Base-by-base conservation (phyloP, 2,329 filamentous ascomycete species). In the Sporothrix luriei region DNA sequence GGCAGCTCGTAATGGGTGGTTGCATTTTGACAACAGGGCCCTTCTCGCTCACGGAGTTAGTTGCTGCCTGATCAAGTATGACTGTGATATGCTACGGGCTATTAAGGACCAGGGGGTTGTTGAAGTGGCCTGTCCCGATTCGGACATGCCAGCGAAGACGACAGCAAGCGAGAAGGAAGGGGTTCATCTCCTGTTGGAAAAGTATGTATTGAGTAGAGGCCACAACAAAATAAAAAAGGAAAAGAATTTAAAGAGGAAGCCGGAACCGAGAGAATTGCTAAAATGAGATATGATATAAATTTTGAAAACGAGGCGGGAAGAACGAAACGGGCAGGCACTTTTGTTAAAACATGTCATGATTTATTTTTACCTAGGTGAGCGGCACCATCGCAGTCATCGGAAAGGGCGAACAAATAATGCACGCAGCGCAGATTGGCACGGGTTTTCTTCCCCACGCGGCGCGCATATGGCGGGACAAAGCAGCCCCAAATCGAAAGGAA, bases 81-180 rank as follows among this genome's bases (percentile, higher is more conserved):
- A 43, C 54, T n/a, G 54, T n/a, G 54, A 51, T 52, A 64, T 33
- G 40, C 24, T 46, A 11, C 19, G 13, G 46, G 14, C 46, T 21
- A 16, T 38, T 51, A 51, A 65, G 26, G 62, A 38, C 46, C 62
- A 52, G 62, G 62, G 62, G 43, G 38, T 24, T 49, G 46, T 38
- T n/a, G 43, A 7, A 33, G 26, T 38, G 46, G 19, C 46, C 46
- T 65, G 46, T 51, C 62, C 61, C 62, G 46, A 65, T 65, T 38
- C 29, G 62, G 62, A 65, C 62, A 65, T 65, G 62, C 46, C 62
- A 65, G 11, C 62, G 46, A 65, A 65, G 62, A 51, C 11, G 26
- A 33, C 62, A 43, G 46, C 46, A 51, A 38, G 26, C 40, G 62
- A 38, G 61, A 65, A 24, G 46, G n/a, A n/a, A n/a, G n/a, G n/a